Evolutionary conservation across 2,329 filamentous ascomycete genomes (phyloP), one percentile per base, ranked within the genome.

Genomic region (Botrytis galanthina): DNA sequence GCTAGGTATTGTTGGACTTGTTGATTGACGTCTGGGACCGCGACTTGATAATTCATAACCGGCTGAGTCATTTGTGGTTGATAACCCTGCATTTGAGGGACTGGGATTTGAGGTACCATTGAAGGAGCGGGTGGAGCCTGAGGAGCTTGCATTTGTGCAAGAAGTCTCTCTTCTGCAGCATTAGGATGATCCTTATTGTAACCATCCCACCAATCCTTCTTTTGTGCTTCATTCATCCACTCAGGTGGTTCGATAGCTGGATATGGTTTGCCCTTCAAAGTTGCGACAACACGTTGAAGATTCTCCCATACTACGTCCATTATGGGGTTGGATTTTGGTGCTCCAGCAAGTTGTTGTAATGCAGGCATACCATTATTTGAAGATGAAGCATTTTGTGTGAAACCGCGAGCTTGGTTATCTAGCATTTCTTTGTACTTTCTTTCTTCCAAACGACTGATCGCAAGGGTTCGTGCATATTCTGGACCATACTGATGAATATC

Each of bases 141-240:
- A 44, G 75, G 77, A 54, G 70, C 74, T 62, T 79, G 79, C 29
- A 76, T 73, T 6, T 75, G 74, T 42, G 78, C 75, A 60, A 77
- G 73, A 42, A 81, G 73, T 16, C 75, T 75, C 60, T 77, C 75
- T 62, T 74, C 76, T 77, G 83, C 82, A 42, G 82, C 81, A 68
- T 80, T 78, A 14, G 82, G 80, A 51, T 81, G 80, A 64, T 84
- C 82, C 61, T 79, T 80, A 51, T 81, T 79, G 75, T 84, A 86
- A 0, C 86, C 87, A 18, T 84, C 80, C 82, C 85, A 86, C 87
- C 88, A 90, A 75, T 87, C 84, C 16, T 84, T 82, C 74, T 84
- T 84, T 46, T 85, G 84, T 4, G 84, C 80, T 46, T 86, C 83
- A 35, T 80, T 81, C 75, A 89, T 83, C 84, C 87, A 88, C 29